Base-by-base conservation (phyloP, 805 yeast genomes). In the Metschnikowia lachancei region DNA sequence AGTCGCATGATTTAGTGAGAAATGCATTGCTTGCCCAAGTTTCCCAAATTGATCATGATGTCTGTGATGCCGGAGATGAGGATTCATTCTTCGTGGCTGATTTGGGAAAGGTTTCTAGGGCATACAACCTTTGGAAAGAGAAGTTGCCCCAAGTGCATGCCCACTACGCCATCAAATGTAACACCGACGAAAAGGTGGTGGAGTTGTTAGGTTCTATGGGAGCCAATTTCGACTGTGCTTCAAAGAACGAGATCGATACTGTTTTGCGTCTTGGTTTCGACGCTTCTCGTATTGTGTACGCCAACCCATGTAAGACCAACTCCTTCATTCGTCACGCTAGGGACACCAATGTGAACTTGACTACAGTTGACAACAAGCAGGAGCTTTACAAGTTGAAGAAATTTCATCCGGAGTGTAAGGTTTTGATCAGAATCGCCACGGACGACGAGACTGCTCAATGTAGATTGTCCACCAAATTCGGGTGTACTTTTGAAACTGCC, bases 151-250 rank as follows among this genome's bases (percentile, higher is more conserved):
- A 82, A 36, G 83, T 92, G 31, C 77, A 78, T 46, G 96, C 97
- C n/a, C 84, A 77, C 61, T 92, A 91, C 66, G 99, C 99, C 16
- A 94, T 92, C 56, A 92, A 92, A 68, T 92, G 98, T 70, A 92
- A 92, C 72, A 85, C 90, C 32, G 83, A 89, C 61, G 56, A 69
- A 6, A 69, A 69, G 45, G 81, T 92, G 11, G 63, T 92, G 52
- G 61, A 68, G 40, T 64, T 76, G 24, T 74, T 92, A 55, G 81
- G 80, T 2, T 51, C 67, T 3, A 65, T 83, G 52, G 95, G 94
- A 22, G 76, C 82, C 43, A 84, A 85, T 47, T 92, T 92, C 61
- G 99, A 92, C 64, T 92, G 99, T 70, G 98, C 98, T 4, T 87
- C 96, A 18, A 81, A 84, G 60, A 76, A 76, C 52, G 99, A 92